Percentiles rank a stretch among this genome's conserved stretches.
These are phyloP conservation scores for Acer negundo DNA, from an alignment of 345 rosid genomes.

Conservation along the genomic window DNA sequence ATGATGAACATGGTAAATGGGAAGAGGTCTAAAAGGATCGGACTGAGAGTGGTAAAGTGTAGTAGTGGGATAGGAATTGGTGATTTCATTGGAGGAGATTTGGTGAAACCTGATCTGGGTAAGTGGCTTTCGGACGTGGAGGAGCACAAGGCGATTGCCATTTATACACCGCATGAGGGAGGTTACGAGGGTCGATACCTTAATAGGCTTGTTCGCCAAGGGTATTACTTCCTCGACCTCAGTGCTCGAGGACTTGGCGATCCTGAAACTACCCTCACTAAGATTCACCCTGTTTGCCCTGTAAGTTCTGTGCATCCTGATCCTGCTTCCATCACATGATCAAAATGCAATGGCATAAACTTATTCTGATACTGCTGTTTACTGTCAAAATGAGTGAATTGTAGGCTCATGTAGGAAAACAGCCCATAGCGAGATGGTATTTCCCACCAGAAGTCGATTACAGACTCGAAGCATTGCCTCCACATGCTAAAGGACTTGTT, in stretches of 20 bases:
- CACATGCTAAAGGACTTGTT: slow-evolving; percentile 79
- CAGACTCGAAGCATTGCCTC: slow-evolving; percentile 71
- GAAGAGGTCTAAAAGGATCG: slow-evolving; percentile 10
- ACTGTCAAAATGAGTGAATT: not conserved
- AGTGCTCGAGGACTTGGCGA: slow-evolving; percentile 95
- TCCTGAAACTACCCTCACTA: slow-evolving; percentile 88
- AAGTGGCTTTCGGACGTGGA: slow-evolving; percentile 86
- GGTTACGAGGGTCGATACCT: slow-evolving; percentile 94
- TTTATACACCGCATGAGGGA: slow-evolving; percentile 91
- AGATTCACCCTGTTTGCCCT: slow-evolving; percentile 89
- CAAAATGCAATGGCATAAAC: not conserved
- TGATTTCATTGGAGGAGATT: slow-evolving; percentile 88
- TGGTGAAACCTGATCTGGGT: slow-evolving; percentile 64
- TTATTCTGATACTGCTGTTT: not conserved
- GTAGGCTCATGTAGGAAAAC: slow-evolving; percentile 90
- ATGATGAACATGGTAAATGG: not conserved
- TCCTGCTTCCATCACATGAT: not conserved
- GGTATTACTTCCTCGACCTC: slow-evolving; percentile 92
- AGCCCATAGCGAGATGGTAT: slow-evolving; percentile 96
- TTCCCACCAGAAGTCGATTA: slow-evolving; percentile 92
- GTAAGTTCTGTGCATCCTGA: slow-evolving; percentile 34
- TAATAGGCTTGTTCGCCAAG: slow-evolving; percentile 62
- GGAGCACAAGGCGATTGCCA: slow-evolving; percentile 83
- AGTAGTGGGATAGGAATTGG: slow-evolving; percentile 38
- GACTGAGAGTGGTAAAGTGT: slow-evolving; percentile 33